Base-by-base conservation (phyloP, 164 flowering plant species). In the Liriodendron chinense region DNA sequence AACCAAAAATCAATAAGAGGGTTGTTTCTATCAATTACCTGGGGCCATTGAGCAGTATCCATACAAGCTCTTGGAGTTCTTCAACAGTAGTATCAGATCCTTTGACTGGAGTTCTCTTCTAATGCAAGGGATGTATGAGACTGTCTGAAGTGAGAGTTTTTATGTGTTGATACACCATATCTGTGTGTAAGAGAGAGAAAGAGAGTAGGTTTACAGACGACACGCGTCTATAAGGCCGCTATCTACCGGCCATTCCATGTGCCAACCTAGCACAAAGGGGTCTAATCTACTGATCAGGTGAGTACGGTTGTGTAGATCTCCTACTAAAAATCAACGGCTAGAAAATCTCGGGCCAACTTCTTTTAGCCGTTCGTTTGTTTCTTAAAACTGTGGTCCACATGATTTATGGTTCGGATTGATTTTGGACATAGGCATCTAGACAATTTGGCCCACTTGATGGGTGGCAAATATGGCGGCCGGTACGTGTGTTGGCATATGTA, bases 21-120 rank as follows among this genome's bases (percentile, higher is more conserved):
- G 43, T 48, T 77, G 68, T 24, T 72, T 78, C 34, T 28, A n/a
- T 24, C 48, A 70, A 70, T 70, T 87, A 90, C 94, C 92, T 92
- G 96, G 77, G 91, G 93, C 93, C 93, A 90, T 57, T 86, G 90
- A 81, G 91, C 90, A 69, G 94, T 86, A 76, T 92, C 91, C 96
- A 92, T 92, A 84, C 83, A 78, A 63, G 64, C 48, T 63, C 69
- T 56, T 26, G 69, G 26, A 68, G 65, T 26, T 53, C 61, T 75
- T 65, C 68, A 71, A 72, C 64, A 71, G 72, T 72, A 48, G 63
- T 49, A 70, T 9, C 13, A 26, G 47, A 56, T 70, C 23, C 47
- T 74, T 34, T 34, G 76, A 64, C 9, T 47, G 70, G 74, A 75
- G 73, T 56, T 78, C 72, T 78, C 67, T 26, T 68, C 70, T 61